Evolutionary conservation across 2,329 filamentous ascomycete species (phyloP).

Genomic region (Trichoderma simmonsii): DNA sequence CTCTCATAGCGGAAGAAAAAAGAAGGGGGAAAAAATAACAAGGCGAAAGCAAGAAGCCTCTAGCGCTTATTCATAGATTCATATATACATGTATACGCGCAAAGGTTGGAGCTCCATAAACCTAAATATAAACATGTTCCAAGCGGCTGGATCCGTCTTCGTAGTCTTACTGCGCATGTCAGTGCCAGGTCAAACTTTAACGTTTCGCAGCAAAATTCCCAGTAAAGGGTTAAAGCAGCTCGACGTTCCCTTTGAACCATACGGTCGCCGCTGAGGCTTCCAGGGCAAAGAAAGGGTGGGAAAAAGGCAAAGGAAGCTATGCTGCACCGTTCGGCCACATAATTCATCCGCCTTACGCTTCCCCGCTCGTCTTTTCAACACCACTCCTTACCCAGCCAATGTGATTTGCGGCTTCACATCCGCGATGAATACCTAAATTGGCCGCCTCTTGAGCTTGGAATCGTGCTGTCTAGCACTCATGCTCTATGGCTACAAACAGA

Average conservation of each 20-base stretch:
- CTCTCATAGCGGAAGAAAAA: background rate
- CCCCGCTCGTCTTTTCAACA: background rate
- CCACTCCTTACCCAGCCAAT: background rate
- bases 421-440: conserved; percentile 3
- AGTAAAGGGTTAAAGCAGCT: background rate
- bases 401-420: background rate
- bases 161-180: background rate
- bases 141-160: background rate
- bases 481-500: background rate
- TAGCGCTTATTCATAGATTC: too few relatives aligned
- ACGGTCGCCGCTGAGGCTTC: background rate
- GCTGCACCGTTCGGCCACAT: background rate
- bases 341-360: conserved; percentile 11
- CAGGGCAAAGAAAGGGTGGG: background rate
- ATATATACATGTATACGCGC: background rate
- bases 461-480: background rate
- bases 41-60: too few relatives aligned
- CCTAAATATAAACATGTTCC: background rate
- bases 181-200: background rate
- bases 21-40: background rate
- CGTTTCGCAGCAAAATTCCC: background rate
- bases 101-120: background rate
- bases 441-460: background rate
- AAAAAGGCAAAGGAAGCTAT: background rate
- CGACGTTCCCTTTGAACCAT: background rate